Base-by-base conservation (phyloP, 2,329 filamentous ascomycete genomes). In the Whalleya microplaca region DNA sequence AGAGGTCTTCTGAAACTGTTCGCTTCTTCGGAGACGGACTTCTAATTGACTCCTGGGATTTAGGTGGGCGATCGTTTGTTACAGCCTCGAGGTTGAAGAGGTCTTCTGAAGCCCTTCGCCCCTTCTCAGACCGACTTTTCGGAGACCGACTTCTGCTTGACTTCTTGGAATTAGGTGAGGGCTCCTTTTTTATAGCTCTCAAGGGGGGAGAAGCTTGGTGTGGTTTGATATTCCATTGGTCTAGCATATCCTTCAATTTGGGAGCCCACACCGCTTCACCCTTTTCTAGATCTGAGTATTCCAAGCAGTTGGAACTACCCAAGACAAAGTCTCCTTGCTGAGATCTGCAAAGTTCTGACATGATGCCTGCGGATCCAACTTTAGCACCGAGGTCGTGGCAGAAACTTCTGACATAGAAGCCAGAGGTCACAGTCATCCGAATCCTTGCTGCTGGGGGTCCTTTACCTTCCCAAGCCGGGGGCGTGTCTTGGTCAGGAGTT, bases 341-440 rank as follows among this genome's bases (percentile, higher is more conserved):
- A 2, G 86, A 89, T 52, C 95, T 88, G 54, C 89, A 83, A 19
- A 99, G 84, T 65, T 90, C 87, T 20, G 90, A 86, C 94, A 99
- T 98, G 63, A 95, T 81, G 32, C 84, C 95, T 21, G 91, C 86
- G 12, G 92, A 96, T 50, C 84, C 86, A 14, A 97, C 81, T 64
- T 91, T 92, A 63, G 87, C 80, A 20, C 94, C 95, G 2, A 99
- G 82, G 68, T 99, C 95, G 71, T 98, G 92, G 66, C 92, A 93
- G 65, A 99, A 86, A 55, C 90, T 96, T 61, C 95, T 89, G 14
- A 99, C 93, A 73, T 99, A 99, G 80, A 97, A 99, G 41, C 95
- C 95, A 0, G 92, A 96, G 1, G 92, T 92, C 49, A 97, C 94
- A 0, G 91, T 96, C 85, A 99, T 92, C 55, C 90, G 87, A 57